These are phyloP conservation scores for Aureobasidium sp. DNA, from an alignment of 2,329 filamentous ascomycete species.

Conservation along the genomic window DNA sequence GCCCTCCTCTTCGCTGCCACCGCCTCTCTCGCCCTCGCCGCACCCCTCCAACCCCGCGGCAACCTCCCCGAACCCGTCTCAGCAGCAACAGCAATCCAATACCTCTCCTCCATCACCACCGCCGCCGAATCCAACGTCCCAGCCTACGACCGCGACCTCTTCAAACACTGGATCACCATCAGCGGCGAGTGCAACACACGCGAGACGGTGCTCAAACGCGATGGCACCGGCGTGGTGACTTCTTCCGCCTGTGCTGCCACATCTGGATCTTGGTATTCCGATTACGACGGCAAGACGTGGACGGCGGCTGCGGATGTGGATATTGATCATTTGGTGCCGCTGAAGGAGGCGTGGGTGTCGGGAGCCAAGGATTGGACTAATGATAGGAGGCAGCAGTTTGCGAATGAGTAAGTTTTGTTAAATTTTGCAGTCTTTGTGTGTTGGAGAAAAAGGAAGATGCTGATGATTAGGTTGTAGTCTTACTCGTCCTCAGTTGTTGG, in stretches of 20 bases:
- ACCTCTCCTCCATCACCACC: slow-evolving; percentile 24
- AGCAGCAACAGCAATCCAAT: slow-evolving; percentile 25
- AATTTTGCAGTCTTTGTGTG: background rate
- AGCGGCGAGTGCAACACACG: slow-evolving; percentile 63
- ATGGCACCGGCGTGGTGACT: slow-evolving; percentile 58
- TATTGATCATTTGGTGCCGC: slow-evolving; percentile 76
- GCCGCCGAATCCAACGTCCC: slow-evolving; percentile 25
- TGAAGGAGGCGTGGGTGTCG: slow-evolving; percentile 65
- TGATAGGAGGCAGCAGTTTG: slow-evolving; percentile 58
- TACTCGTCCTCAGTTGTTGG: slow-evolving; percentile 60
- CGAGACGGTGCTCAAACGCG: slow-evolving; percentile 66
- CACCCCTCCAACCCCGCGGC: slow-evolving; percentile 23
- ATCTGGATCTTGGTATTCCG: slow-evolving; percentile 62
- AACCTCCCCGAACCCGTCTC: slow-evolving; percentile 27
- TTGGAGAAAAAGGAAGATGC: slow-evolving; percentile 23
- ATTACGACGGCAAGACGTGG: slow-evolving; percentile 69
- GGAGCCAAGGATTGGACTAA: slow-evolving; percentile 69
- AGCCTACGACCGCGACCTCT: slow-evolving; percentile 59
- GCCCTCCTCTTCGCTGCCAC: slow-evolving; percentile 20
- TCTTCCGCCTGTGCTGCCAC: slow-evolving; percentile 55
- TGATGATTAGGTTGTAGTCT: background rate
- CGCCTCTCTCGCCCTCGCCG: slow-evolving; percentile 20
- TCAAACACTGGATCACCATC: slow-evolving; percentile 65
- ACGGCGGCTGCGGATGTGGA: slow-evolving; percentile 63
- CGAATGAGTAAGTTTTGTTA: slow-evolving; percentile 39